These are phyloP conservation scores for Trichomonascaceae sp. DNA, from an alignment of 1,139 yeast species.

Conservation along the genomic window DNA sequence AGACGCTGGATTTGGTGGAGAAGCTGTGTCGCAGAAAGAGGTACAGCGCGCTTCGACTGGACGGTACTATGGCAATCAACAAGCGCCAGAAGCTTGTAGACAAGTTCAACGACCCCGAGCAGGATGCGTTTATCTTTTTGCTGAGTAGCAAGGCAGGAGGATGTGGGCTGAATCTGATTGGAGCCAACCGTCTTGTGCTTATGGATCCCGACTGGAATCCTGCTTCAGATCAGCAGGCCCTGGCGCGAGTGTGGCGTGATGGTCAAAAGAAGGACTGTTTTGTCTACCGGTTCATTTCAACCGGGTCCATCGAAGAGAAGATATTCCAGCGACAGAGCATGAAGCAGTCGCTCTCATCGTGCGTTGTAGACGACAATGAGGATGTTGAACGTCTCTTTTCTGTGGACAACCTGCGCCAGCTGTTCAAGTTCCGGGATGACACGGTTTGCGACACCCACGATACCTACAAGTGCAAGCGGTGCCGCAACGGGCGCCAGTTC, in stretches of 20 bases:
- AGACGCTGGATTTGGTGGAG: slow-evolving; percentile 83
- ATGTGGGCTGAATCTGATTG: slow-evolving; percentile 93
- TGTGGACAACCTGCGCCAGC: slow-evolving; percentile 60
- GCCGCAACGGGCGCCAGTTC: slow-evolving; percentile 55
- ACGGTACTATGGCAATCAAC: slow-evolving; percentile 85
- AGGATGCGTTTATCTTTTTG: slow-evolving; percentile 76
- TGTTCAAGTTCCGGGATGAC: slow-evolving; percentile 56
- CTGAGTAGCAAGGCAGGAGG: slow-evolving; percentile 97
- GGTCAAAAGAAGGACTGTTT: slow-evolving; percentile 96
- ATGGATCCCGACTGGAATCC: slow-evolving; percentile 99
- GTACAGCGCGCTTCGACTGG: slow-evolving; percentile 75
- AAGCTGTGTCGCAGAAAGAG: slow-evolving; percentile 60
- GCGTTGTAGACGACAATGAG: slow-evolving; percentile 93
- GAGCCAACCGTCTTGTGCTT: slow-evolving; percentile 80
- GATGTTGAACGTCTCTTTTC: slow-evolving; percentile 90
- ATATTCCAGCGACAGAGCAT: slow-evolving; percentile 95
- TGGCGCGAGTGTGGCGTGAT: slow-evolving; percentile 98
- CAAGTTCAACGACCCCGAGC: slow-evolving; percentile 78
- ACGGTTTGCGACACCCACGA: slow-evolving; percentile 88
- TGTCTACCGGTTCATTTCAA: slow-evolving; percentile 82
- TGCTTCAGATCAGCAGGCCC: slow-evolving; percentile 95
- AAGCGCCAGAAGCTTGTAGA: slow-evolving; percentile 92
- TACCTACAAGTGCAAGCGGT: slow-evolving; percentile 77
- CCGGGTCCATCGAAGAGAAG: slow-evolving; percentile 94
- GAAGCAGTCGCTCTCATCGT: slow-evolving; percentile 83